Evolutionary conservation across 2,329 filamentous ascomycete species (phyloP), one percentile per base, ranked within the genome.

Genomic region (Monosporascus sp.): DNA sequence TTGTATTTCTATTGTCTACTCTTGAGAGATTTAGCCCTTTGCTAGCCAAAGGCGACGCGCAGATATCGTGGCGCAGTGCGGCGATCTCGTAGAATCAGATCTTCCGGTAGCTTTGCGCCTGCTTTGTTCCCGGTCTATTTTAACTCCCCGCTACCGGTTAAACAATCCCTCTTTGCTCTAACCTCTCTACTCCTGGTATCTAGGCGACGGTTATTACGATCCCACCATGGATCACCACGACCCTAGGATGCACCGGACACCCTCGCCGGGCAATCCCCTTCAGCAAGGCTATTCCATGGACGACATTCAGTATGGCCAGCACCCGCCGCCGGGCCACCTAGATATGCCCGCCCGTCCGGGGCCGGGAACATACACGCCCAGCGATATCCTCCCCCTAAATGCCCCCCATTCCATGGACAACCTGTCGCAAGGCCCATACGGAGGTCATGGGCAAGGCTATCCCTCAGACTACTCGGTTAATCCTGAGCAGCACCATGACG

Each of bases 401-500:
- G 89, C 90, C 48, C 93, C 92, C 52, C 77, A 81, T 65, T 83
- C 81, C 4, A 67, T 80, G 8, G 78, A 78, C 50, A 77, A 76
- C 60, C 59, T 83, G 18, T 72, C 66, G 58, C 74, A 72, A 50
- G 72, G 60, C 59, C 68, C 70, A 11, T 78, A 80, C 55, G 75
- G 76, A 31, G 73, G 70, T 52, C 70, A 71, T 51, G 69, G 70
- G 46, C 70, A 77, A 56, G 80, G 82, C 58, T 75, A 78, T 43
- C 77, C 77, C 56, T 76, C 78, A 53, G 88, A 91, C 52, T 92
- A 94, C 68, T 77, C 84, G 4, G 73, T 96, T 55, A 85, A 90
- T 64, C 91, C 93, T 9, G 86, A 95, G 68, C 85, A 86, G 53
- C 90, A 96, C 64, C 90, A 94, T 67, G 90, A 96, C 70, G 82